Evolutionary conservation across 345 rosid species (phyloP).

Genomic region (Turnera subulata): DNA sequence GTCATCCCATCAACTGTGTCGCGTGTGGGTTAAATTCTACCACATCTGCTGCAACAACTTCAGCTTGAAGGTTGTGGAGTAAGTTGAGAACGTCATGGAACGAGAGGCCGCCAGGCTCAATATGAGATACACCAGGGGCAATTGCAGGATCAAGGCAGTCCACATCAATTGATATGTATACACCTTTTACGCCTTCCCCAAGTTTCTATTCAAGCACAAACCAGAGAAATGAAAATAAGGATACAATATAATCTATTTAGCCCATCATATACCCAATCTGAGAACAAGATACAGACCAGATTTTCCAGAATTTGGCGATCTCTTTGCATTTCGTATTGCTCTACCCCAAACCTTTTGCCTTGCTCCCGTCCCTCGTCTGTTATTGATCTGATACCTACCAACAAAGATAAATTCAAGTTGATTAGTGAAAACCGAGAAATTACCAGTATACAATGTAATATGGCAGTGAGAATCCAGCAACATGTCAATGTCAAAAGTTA

Average conservation of each 20-base stretch:
- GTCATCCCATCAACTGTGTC: constrained; percentile 99
- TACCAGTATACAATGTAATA: background rate
- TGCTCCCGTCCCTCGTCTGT: constrained; percentile 84
- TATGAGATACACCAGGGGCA: constrained; percentile 97
- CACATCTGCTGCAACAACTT: constrained; percentile 89
- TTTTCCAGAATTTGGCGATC: constrained; percentile 73
- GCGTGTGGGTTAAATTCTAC: constrained; percentile 97
- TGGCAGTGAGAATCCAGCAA: too few species aligned
- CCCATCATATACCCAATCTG: background rate
- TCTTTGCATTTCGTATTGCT: constrained; percentile 90
- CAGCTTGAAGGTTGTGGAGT: constrained; percentile 76
- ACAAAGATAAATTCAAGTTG: constrained; percentile 10
- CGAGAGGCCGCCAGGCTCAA: constrained; percentile 96
- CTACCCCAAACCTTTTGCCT: constrained; percentile 88
- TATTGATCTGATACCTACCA: constrained; percentile 97
- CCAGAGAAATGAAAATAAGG: background rate
- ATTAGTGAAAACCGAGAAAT: constrained; percentile 5
- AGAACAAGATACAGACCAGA: constrained; percentile 46
- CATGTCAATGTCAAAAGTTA: too few species aligned
- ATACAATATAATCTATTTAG: background rate
- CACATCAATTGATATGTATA: constrained; percentile 81
- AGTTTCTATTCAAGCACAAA: constrained; percentile 58
- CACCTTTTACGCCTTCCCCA: constrained; percentile 95
- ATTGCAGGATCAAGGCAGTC: constrained; percentile 98
- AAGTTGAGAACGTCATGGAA: constrained; percentile 91